These are phyloP conservation scores for Draba incana DNA, from an alignment of 345 rosid species.

Conservation along the genomic window DNA sequence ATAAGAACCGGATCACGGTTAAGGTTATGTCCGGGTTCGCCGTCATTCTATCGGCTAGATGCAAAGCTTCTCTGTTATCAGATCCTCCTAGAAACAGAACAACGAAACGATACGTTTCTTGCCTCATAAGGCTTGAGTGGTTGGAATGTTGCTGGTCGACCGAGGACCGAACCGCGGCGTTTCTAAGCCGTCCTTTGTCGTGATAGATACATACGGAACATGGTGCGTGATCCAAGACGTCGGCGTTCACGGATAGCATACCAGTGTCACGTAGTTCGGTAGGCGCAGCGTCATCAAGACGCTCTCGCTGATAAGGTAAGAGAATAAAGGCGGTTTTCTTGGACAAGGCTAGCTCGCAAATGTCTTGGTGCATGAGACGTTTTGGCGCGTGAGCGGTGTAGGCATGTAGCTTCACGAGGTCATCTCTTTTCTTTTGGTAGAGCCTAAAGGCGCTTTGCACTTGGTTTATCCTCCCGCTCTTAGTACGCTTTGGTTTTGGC, in stretches of 20 bases:
- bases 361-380: slow-evolving; percentile 69
- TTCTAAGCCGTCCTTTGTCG: slow-evolving; percentile 48
- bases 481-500: neutral
- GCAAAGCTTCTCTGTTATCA: slow-evolving; percentile 72
- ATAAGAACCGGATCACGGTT: slow-evolving; percentile 58
- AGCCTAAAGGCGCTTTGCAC: slow-evolving; percentile 48
- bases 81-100: slow-evolving; percentile 80
- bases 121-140: slow-evolving; percentile 13
- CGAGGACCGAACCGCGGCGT: slow-evolving; percentile 22
- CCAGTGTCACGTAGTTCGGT: slow-evolving; percentile 43
- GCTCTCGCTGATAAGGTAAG: slow-evolving; percentile 56
- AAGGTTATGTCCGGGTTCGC: slow-evolving; percentile 50
- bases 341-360: slow-evolving; percentile 64
- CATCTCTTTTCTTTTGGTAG: slow-evolving; percentile 48
- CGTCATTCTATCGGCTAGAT: slow-evolving; percentile 58
- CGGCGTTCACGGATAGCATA: slow-evolving; percentile 36
- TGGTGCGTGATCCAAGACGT: slow-evolving; percentile 64
- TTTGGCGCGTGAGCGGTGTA: slow-evolving; percentile 56
- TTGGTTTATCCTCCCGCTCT: slow-evolving; percentile 34
- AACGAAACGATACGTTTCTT: slow-evolving; percentile 36
- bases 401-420: slow-evolving; percentile 43
- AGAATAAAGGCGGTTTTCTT: slow-evolving; percentile 59
- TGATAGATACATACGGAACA: slow-evolving; percentile 76
- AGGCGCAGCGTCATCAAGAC: slow-evolving; percentile 30
- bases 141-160: slow-evolving; percentile 20